Percentiles rank a stretch among this genome's conserved stretches.
Conservation (phyloP, 768 basidiomycete genomes). For the Kwoniella shandongensis region DNA sequence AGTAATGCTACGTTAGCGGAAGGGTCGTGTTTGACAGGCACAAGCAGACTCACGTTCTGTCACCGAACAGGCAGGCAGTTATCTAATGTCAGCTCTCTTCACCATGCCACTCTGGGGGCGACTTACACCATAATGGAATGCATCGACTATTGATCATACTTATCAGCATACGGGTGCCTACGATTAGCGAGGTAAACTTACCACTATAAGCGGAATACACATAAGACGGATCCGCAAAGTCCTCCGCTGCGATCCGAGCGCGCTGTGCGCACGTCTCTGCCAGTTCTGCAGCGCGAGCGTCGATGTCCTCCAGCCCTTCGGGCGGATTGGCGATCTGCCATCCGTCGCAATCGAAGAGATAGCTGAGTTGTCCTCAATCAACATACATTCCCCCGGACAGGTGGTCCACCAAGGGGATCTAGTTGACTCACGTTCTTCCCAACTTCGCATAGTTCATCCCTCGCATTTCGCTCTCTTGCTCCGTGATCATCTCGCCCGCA, state of each 20-base stretch:
- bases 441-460: slow-evolving; percentile 60
- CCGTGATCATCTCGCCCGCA: slow-evolving; percentile 75
- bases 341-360: slow-evolving; percentile 83
- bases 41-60: slow-evolving; percentile 31
- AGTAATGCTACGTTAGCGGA: neutral
- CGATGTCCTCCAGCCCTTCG: slow-evolving; percentile 31
- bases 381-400: no score
- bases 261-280: slow-evolving; percentile 42
- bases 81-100: neutral
- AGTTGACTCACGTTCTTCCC: slow-evolving; percentile 44
- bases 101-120: no score
- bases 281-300: slow-evolving; percentile 35
- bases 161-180: neutral
- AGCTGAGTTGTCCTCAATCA: slow-evolving; percentile 57
- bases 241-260: slow-evolving; percentile 18
- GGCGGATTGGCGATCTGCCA: slow-evolving; percentile 59
- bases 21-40: neutral
- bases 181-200: slow-evolving; percentile 19
- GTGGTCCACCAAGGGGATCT: neutral
- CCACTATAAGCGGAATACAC: slow-evolving; percentile 37
- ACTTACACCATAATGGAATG: slow-evolving; percentile 64
- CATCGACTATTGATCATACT: slow-evolving; percentile 72
- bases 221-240: slow-evolving; percentile 44
- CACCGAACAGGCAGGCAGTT: neutral
- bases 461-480: slow-evolving; percentile 65